Percentiles rank a stretch among this genome's conserved stretches.
phyloP scores from a whole-genome alignment of 2,329 filamentous ascomycete species.

The Apiospora sp. region DNA sequence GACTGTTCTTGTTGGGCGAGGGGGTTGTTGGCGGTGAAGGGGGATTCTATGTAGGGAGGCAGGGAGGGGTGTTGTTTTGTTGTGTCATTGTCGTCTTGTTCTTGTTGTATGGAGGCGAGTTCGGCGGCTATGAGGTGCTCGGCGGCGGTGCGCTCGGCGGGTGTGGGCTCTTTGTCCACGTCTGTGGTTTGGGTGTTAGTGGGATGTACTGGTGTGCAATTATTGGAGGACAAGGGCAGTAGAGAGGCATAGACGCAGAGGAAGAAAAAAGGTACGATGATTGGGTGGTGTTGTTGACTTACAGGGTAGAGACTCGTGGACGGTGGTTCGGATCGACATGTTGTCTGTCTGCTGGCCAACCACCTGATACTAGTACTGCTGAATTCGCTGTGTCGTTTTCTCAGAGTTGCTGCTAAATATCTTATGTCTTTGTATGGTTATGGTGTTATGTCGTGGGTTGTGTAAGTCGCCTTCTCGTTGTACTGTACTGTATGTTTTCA shows the following conservation, averaged over 20 bases:
- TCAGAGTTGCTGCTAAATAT: background rate
- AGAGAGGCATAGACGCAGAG: too few relatives aligned
- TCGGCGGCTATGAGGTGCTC: slow-evolving; percentile 75
- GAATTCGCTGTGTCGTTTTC: background rate
- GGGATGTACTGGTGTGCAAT: background rate
- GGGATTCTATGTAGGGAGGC: slow-evolving; percentile 59
- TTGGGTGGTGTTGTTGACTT: slow-evolving; percentile 41
- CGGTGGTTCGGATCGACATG: slow-evolving; percentile 73
- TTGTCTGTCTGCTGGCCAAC: slow-evolving; percentile 34
- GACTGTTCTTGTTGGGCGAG: slow-evolving; percentile 73
- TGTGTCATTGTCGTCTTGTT: slow-evolving; percentile 34
- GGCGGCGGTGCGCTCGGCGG: slow-evolving; percentile 69
- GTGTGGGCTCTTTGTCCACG: slow-evolving; percentile 78
- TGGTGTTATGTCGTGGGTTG: background rate
- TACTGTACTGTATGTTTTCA: background rate
- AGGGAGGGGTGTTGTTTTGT: slow-evolving; percentile 58
- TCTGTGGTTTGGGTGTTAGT: slow-evolving; percentile 64
- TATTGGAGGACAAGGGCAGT: too few relatives aligned
- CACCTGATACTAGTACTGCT: background rate
- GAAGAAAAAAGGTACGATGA: background rate
- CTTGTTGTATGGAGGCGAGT: slow-evolving; percentile 57
- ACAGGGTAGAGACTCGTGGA: slow-evolving; percentile 86
- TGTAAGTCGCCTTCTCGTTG: background rate
- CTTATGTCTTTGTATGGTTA: background rate
- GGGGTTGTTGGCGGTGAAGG: slow-evolving; percentile 66